Percentiles rank a stretch among this genome's conserved stretches.
phyloP scores from a whole-genome alignment of 2,329 filamentous ascomycete genomes.

The Periconia macrospinosa region DNA sequence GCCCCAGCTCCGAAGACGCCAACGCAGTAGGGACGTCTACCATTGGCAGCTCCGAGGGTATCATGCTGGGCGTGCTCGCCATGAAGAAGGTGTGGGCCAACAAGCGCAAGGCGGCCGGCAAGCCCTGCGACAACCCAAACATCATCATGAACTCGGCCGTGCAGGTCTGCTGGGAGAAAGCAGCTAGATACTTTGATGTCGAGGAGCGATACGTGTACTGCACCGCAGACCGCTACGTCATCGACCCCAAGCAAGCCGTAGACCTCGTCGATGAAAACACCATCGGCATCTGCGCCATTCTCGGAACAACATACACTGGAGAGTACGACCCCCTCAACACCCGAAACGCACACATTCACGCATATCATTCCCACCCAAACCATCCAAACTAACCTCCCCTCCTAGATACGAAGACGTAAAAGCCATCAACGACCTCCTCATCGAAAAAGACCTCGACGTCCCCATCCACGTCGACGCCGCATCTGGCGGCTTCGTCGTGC shows the following conservation, averaged over 20 bases:
- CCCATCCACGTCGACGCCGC: slow-evolving; percentile 95
- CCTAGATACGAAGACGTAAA: slow-evolving; percentile 77
- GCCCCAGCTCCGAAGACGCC: slow-evolving; percentile 61
- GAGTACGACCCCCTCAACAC: slow-evolving; percentile 52
- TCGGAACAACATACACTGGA: slow-evolving; percentile 93
- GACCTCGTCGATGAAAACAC: slow-evolving; percentile 68
- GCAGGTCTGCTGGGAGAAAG: slow-evolving; percentile 96
- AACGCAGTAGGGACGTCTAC: slow-evolving; percentile 84
- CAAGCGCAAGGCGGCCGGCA: slow-evolving; percentile 78
- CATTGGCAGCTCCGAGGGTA: slow-evolving; percentile 86
- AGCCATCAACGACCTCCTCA: slow-evolving; percentile 82
- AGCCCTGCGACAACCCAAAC: slow-evolving; percentile 79
- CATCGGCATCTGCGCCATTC: slow-evolving; percentile 89
- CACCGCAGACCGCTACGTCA: slow-evolving; percentile 63
- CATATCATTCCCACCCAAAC: background rate
- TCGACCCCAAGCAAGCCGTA: slow-evolving; percentile 65
- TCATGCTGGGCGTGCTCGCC: slow-evolving; percentile 74
- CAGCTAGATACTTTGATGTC: slow-evolving; percentile 80
- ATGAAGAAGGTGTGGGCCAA: slow-evolving; percentile 98
- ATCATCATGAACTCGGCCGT: slow-evolving; percentile 95
- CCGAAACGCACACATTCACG: too few species aligned
- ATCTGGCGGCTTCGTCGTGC: slow-evolving; percentile 88
- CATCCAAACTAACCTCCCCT: background rate
- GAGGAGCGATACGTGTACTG: slow-evolving; percentile 80
- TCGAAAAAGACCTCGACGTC: slow-evolving; percentile 73